Base-by-base conservation (phyloP, 2,329 filamentous ascomycete genomes). In the Pestalotiopsis sp. region DNA sequence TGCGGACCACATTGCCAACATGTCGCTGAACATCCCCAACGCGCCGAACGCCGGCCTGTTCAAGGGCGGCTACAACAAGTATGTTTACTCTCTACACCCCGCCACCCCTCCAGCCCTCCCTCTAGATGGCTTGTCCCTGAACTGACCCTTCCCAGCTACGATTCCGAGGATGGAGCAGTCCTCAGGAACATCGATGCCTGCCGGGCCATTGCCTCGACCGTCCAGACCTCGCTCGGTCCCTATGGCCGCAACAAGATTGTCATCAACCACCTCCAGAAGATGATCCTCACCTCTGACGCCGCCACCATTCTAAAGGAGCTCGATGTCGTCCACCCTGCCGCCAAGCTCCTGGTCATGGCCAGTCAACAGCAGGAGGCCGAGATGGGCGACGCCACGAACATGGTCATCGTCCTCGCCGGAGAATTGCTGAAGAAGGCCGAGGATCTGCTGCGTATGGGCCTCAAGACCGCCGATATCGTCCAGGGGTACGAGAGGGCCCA, bases 221-320 rank as follows among this genome's bases (percentile, higher is more conserved):
- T 99, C 64, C 94, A 97, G 86, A 98, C 96, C 68, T 98, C 96
- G 60, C 89, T 99, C 45, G 97, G 96, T 66, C 96, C 96, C 70
- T 98, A 97, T 83, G 96, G 96, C 78, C 93, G 96, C 83, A 99
- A 99, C 88, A 99, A 99, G 87, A 95, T 99, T 79, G 94, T 99
- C 85, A 98, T 99, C 87, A 99, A 99, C 87, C 97, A 99, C 85
- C 88, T 99, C 72, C 94, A 97, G 83, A 99, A 99, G 88, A 98
- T 99, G 96, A 97, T 98, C 76, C 87, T 99, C 73, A 99, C 97
- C 75, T 98, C 95, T 70, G 96, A 99, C 80, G 96, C 96, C 73
- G 96, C 96, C 73, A 98, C 96, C 58, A 99, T 99, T 80, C 88
- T 99, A 75, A 92, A 94, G 78, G 97, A 99, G 85, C 90, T 99